Conservation (phyloP, 2,329 filamentous ascomycete genomes). For the Botrytis galanthina region DNA sequence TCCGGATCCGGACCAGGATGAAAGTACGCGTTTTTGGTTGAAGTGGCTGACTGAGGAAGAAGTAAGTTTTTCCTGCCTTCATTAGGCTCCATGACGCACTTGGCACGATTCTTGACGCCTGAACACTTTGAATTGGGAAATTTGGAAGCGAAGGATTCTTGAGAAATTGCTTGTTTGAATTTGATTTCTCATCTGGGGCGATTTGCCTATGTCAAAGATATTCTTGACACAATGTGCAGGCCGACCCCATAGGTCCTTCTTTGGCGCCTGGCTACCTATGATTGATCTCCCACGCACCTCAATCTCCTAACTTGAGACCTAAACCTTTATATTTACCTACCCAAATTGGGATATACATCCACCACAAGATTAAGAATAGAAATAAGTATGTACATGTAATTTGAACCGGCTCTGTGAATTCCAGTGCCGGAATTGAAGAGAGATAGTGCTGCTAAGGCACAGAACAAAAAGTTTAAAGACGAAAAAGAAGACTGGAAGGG, state of each 20-base stretch:
- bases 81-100: conserved; percentile 6
- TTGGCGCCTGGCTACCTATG: neutral
- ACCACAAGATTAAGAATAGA: conserved; percentile 13
- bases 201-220: neutral
- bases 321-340: conserved; percentile 16
- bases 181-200: conserved; percentile 3
- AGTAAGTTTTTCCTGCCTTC: neutral
- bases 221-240: conserved; percentile 4
- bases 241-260: neutral
- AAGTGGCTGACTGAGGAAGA: conserved; percentile 21
- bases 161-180: conserved; percentile 18
- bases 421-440: conserved; percentile 4
- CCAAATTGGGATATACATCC: conserved; percentile 6
- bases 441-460: neutral
- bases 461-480: neutral
- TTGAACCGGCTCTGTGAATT: conserved; percentile 4
- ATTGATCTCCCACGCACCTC: neutral
- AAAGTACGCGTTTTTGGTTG: neutral
- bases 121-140: neutral
- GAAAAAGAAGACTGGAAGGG: neutral
- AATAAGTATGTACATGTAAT: conserved; percentile 15
- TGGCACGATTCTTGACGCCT: conserved; percentile 13
- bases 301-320: conserved; percentile 3
- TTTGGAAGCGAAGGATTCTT: conserved; percentile 5
- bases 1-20: neutral